Base-by-base conservation (phyloP, 331 rosid species). In the Acacia pycnantha region DNA sequence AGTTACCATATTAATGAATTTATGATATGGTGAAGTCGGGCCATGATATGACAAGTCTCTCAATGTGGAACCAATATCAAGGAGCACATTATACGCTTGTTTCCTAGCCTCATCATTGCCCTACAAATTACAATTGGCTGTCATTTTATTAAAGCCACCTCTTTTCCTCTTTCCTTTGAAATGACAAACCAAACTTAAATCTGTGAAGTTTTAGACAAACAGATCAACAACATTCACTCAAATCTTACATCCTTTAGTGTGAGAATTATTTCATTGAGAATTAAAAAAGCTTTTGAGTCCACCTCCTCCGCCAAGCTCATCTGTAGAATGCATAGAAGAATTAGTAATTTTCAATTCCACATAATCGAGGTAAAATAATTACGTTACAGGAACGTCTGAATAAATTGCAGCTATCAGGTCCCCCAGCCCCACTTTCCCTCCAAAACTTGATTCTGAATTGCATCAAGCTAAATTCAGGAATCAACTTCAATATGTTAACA, bases 241-340 rank as follows among this genome's bases (percentile, higher is more conserved):
- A 79, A 69, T 83, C 94, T 88, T 92, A 92, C 98, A 86, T 90
- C 97, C 88, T 95, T 95, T 79, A 92, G 84, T 8, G 92, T 83
- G 81, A 93, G 79, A 85, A 95, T 89, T 77, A 95, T 87, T 86
- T 93, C 98, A 82, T 95, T 95, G 82, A 95, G 96, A 84, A 95
- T 90, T 58, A 89, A 92, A 89, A 95, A 95, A 62, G 87, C 91
- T 89, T 88, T 92, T 22, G 90, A 78, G 86, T 84, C 86, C 82
- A 83, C 89, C 74, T 89, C 98, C 73, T 82, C 94, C 78, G 79
- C 98, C 72, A 87, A 82, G 87, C 84, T 88, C 78, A 83, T 84
- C 98, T 92, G 91, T 90, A 90, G 50, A 80, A 86, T 80, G 77
- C 65, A 77, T 27, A 87, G 10, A 65, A 74, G 62, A 44, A 53